Base-by-base conservation (phyloP, 1,284 basidiomycete genomes). In the Pterulicium gracile region DNA sequence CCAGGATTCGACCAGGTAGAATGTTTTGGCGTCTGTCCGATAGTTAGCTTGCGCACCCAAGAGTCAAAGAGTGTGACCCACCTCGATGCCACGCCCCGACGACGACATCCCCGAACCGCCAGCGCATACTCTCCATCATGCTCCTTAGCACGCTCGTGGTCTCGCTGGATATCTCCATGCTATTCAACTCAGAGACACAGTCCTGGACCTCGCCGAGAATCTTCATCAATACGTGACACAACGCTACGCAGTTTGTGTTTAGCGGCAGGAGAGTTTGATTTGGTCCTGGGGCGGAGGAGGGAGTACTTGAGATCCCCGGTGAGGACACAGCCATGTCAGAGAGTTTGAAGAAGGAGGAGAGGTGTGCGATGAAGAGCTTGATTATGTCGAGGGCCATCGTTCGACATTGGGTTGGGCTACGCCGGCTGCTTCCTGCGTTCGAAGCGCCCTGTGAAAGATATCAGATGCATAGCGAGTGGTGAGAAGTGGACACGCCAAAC, bases 311-410 rank as follows among this genome's bases (percentile, higher is more conserved):
- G 43, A 48, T 45, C 39, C 52, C 54, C 18, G 73, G 64, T 15
- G 71, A 66, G 34, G 68, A 57, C 67, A 81, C 74, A 4, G 71
- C 73, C 60, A 78, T 75, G 60, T 93, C 81, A 3, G 92, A 95
- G 47, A 98, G 71, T 40, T 74, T 75, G 67, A 99, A 98, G 63
- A 94, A 93, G 53, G 91, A 79, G 2, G 91, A 93, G 22, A 98
- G 66, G 5, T 88, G 73, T 2, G 83, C 78, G 50, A 91, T 83
- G 67, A 95, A 98, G 21, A 87, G 75, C 56, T 88, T 88, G 54
- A 97, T 73, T 46, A 96, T 81, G 56, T 97, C 94, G 14, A 88
- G 69, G 0, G 89, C 88, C 92, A 98, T 97, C 1, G 82, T 81
- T 19, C 82, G 77, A 58, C 88, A 90, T 61, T 96, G 89, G 0